A percentile compares a stretch with the other conserved stretches of the same genome.
These are phyloP conservation scores for Solanum pimpinellifolium DNA, from an alignment of 257 asterid species.

Conservation along the genomic window DNA sequence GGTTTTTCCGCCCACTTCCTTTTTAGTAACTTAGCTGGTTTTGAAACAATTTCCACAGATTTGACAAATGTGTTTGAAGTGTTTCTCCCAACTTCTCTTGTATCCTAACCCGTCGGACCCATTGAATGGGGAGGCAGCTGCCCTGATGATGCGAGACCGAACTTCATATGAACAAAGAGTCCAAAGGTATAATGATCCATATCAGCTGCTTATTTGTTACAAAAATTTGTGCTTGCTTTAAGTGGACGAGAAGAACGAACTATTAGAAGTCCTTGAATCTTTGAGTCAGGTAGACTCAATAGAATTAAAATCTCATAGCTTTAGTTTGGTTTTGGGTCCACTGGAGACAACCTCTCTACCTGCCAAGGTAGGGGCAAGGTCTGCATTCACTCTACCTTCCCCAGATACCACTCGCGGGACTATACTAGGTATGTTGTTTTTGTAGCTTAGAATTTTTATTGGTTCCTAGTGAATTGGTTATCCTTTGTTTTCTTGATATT, in stretches of 20 bases:
- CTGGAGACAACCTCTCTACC: not conserved
- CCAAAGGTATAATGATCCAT: conserved; percentile 49
- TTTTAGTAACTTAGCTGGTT: not conserved
- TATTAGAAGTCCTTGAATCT: not conserved
- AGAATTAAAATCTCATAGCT: not conserved
- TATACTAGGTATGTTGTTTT: not conserved
- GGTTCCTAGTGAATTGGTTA: not conserved
- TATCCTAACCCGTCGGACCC: conserved; percentile 97
- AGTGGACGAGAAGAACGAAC: not conserved
- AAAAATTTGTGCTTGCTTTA: not conserved
- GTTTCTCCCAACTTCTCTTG: conserved; percentile 84
- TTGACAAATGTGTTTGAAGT: conserved; percentile 90
- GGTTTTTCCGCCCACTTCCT: not conserved
- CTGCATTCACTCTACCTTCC: not conserved
- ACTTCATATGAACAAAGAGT: conserved; percentile 73
- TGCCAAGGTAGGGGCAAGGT: not conserved
- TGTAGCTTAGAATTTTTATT: not conserved
- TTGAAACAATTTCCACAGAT: conserved; percentile 28
- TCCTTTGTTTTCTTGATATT: not conserved
- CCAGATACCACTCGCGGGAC: not conserved
- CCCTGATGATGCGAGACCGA: conserved; percentile 84
- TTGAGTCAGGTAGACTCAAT: not conserved
- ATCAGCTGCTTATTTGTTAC: not conserved
- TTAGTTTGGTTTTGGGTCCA: not conserved
- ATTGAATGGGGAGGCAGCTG: conserved; percentile 94